These are phyloP conservation scores for Aspergillus carlsbadensis DNA, from an alignment of 495 filamentous ascomycete species.

Conservation along the genomic window DNA sequence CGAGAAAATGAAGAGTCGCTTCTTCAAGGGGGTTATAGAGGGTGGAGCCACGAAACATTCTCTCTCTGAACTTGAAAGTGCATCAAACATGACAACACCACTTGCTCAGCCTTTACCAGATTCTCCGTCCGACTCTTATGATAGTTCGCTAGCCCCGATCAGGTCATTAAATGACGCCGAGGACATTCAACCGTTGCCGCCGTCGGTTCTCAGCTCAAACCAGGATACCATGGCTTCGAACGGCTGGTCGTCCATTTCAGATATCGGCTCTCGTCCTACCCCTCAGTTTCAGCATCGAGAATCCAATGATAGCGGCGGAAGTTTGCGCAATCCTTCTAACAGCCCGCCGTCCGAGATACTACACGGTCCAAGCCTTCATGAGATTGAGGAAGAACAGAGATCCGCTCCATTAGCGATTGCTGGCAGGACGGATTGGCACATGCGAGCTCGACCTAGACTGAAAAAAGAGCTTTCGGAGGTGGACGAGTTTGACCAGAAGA, in stretches of 20 bases:
- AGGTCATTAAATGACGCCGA: conserved; percentile 33
- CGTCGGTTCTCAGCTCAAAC: conserved; percentile 44
- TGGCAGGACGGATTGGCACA: conserved; percentile 42
- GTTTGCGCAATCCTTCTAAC: conserved; percentile 14
- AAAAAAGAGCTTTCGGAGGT: conserved; percentile 33
- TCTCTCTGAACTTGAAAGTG: conserved; percentile 59
- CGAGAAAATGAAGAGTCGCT: conserved; percentile 40
- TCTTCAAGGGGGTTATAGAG: conserved; percentile 47
- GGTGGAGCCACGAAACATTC: conserved; percentile 31
- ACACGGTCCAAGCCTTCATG: conserved; percentile 22
- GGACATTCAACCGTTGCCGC: conserved; percentile 43
- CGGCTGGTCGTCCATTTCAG: conserved; percentile 38
- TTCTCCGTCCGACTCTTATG: conserved; percentile 34
- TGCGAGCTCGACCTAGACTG: conserved; percentile 26
- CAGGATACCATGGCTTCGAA: conserved; percentile 28
- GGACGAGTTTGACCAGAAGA: conserved; percentile 44
- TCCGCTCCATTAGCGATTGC: conserved; percentile 47
- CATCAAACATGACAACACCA: conserved; percentile 77
- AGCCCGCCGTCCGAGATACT: conserved; percentile 23
- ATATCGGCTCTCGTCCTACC: conserved; percentile 22
- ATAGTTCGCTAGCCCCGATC: conserved; percentile 30
- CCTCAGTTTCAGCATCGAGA: conserved; percentile 24
- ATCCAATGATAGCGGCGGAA: conserved; percentile 29
- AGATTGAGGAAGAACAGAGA: conserved; percentile 35
- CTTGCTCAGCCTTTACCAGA: conserved; percentile 67